Conservation (phyloP, 768 basidiomycete species). For the Naganishia friedmannii region DNA sequence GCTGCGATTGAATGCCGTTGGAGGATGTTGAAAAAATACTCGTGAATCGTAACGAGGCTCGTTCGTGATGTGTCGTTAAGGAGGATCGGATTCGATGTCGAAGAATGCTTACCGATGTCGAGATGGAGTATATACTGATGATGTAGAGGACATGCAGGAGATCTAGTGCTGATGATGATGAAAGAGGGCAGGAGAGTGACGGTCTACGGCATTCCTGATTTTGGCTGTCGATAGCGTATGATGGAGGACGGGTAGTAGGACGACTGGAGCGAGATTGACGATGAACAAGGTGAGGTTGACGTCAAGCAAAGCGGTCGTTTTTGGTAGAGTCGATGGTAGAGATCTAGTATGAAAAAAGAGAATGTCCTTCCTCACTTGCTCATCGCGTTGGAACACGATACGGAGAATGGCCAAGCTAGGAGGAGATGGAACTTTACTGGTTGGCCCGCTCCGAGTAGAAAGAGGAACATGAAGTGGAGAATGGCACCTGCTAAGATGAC, state of each 20-base stretch:
- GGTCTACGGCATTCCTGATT: slow-evolving; percentile 15
- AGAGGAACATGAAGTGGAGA: neutral
- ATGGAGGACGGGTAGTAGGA: neutral
- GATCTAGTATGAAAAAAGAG: neutral
- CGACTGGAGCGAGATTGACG: neutral
- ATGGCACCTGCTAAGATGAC: slow-evolving; percentile 2
- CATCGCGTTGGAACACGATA: slow-evolving; percentile 5
- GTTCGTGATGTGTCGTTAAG: slow-evolving; percentile 23
- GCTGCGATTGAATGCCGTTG: neutral
- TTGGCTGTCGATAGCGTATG: neutral
- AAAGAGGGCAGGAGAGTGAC: slow-evolving; percentile 5
- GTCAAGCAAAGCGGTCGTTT: slow-evolving; percentile 10
- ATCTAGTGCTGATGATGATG: neutral
- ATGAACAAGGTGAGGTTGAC: neutral
- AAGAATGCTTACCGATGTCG: slow-evolving; percentile 11
- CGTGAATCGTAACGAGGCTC: slow-evolving; percentile 9
- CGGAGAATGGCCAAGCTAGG: neutral
- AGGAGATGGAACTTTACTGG: neutral
- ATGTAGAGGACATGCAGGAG: neutral
- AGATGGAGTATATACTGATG: neutral
- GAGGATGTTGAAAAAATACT: neutral
- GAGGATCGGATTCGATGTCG: neutral
- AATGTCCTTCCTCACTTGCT: neutral
- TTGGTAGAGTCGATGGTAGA: neutral
- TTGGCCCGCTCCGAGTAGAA: neutral